Conservation (phyloP, 176 grass and related monocot genomes). For the Typha latifolia region DNA sequence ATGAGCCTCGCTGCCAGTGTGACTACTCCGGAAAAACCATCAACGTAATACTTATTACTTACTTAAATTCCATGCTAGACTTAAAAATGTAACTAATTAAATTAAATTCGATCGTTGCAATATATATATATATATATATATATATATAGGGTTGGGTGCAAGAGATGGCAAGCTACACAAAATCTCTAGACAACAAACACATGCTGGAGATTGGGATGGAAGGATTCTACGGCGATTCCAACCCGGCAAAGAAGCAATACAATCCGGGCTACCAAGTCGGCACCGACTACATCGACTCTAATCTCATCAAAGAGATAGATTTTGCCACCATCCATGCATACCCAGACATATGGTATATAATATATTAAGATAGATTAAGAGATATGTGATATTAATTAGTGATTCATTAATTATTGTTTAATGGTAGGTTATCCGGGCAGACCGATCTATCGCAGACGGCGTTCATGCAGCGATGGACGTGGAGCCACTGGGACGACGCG, state of each 20-base stretch:
- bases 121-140: too few species aligned
- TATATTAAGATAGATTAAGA: too few species aligned
- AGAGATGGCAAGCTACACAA: constrained; percentile 40
- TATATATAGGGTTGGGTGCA: constrained; percentile 29
- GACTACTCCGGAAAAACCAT: constrained; percentile 39
- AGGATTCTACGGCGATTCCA: constrained; percentile 45
- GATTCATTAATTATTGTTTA: too few species aligned
- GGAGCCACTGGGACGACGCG: constrained; percentile 22
- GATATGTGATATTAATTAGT: not conserved
- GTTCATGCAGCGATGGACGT: constrained; percentile 18
- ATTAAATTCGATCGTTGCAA: too few species aligned
- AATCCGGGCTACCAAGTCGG: constrained; percentile 49
- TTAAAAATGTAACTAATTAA: too few species aligned
- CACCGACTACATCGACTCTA: constrained; percentile 40
- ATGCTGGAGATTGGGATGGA: constrained; percentile 43
- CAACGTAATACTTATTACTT: constrained; percentile 15
- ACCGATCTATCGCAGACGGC: not conserved
- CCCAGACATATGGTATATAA: constrained; percentile 33
- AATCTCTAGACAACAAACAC: constrained; percentile 35
- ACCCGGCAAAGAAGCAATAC: constrained; percentile 41
- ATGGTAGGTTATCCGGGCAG: constrained; percentile 5
- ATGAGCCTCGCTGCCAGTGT: constrained; percentile 46
- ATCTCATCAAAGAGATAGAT: constrained; percentile 40
- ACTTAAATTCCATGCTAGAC: too few species aligned
- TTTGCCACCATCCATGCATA: constrained; percentile 47